Conservation (phyloP, 495 filamentous ascomycete genomes). For the Pseudevernia furfuracea region DNA sequence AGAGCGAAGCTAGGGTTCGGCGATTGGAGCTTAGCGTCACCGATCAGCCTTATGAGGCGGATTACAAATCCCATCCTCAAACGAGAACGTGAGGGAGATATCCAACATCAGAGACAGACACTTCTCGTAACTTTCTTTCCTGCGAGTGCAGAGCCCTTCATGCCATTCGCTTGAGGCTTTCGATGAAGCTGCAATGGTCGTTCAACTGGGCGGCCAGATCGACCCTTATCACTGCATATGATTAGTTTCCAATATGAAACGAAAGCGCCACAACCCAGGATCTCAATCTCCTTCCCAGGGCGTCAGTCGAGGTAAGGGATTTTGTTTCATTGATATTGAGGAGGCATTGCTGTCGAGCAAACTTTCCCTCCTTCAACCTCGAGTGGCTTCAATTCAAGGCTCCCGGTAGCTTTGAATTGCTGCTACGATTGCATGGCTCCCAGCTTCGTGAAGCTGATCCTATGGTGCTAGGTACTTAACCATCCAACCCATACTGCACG, state of each 20-base stretch:
- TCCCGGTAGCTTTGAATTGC: conserved; percentile 1
- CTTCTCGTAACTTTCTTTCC: neutral
- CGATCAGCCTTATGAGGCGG: neutral
- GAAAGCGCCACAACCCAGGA: neutral
- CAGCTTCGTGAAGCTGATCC: neutral
- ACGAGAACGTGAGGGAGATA: neutral
- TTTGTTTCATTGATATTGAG: neutral
- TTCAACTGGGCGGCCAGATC: neutral
- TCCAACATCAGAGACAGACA: no score
- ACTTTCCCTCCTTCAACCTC: neutral
- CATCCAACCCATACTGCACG: neutral
- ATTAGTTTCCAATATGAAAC: neutral
- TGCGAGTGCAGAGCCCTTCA: neutral
- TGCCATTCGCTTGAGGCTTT: neutral
- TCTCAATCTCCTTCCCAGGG: neutral
- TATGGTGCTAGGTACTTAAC: neutral
- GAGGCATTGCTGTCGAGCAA: neutral
- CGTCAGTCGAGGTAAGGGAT: neutral
- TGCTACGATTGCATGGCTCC: neutral
- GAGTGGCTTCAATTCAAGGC: neutral
- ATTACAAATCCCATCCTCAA: neutral
- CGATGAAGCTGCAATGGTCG: neutral
- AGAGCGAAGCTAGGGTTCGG: no score
- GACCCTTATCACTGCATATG: neutral
- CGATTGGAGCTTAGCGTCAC: neutral